phyloP scores from a whole-genome alignment of 768 basidiomycete species.

The Thelephora aurantiotincta region DNA sequence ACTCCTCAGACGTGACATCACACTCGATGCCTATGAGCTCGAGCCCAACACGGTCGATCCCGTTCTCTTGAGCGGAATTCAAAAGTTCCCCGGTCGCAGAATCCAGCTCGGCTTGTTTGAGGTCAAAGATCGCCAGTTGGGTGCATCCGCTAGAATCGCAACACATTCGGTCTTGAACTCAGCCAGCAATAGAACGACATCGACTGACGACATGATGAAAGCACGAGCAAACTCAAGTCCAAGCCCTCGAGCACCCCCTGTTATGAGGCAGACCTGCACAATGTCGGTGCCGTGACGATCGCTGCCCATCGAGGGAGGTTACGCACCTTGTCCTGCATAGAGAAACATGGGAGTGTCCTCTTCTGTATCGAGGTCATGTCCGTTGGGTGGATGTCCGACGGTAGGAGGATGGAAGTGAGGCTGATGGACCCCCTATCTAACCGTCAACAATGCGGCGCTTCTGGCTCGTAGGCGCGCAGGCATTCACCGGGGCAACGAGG shows the following conservation, averaged over 20 bases:
- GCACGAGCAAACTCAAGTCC: constrained; percentile 87
- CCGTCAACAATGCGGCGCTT: too few relatives aligned
- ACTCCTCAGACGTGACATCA: constrained; percentile 74
- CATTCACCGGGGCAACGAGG: too few relatives aligned
- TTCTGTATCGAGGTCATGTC: too few relatives aligned
- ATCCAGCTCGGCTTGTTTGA: constrained; percentile 56
- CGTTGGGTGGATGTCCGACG: not conserved
- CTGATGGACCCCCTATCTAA: too few relatives aligned
- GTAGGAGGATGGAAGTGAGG: constrained; percentile 1
- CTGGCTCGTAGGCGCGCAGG: too few relatives aligned
- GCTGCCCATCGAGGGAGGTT: not conserved
- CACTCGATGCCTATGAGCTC: constrained; percentile 68
- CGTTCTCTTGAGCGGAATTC: constrained; percentile 39
- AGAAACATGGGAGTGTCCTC: constrained; percentile 59
- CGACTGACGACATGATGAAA: constrained; percentile 67
- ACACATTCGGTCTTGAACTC: not conserved
- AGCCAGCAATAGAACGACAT: not conserved
- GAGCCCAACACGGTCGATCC: constrained; percentile 39
- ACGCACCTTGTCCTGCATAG: constrained; percentile 61
- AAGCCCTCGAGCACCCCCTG: constrained; percentile 85
- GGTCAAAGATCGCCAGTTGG: constrained; percentile 66
- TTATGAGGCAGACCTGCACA: constrained; percentile 73
- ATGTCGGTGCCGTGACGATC: not conserved
- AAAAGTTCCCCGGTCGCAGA: constrained; percentile 57
- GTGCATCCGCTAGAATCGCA: constrained; percentile 55